A percentile compares a stretch with the other conserved stretches of the same genome.
These are phyloP conservation scores for Phytophthora ramorum DNA, from an alignment of 352 stramenopile genomes.

Conservation along the genomic window DNA sequence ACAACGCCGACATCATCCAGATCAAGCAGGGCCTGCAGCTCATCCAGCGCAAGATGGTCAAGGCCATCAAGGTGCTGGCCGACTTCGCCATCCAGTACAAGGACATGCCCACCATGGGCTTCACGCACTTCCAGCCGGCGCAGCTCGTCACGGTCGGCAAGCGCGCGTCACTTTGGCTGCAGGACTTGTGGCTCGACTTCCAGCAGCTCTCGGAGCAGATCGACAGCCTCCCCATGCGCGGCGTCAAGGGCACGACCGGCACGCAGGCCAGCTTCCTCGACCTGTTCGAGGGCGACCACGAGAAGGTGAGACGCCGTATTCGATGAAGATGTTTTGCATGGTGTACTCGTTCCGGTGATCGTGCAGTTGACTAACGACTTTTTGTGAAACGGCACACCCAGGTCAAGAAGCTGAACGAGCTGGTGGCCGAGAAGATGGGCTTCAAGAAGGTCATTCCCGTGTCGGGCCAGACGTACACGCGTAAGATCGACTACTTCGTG, in stretches of 20 bases:
- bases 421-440: slow-evolving; percentile 97
- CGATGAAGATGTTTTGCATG: not conserved
- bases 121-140: slow-evolving; percentile 99
- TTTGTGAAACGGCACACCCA: slow-evolving; percentile 11
- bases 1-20: slow-evolving; percentile 99
- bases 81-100: slow-evolving; percentile 96
- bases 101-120: slow-evolving; percentile 98
- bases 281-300: slow-evolving; percentile 98
- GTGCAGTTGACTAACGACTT: not conserved
- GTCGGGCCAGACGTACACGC: slow-evolving; percentile 99
- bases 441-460: slow-evolving; percentile 98
- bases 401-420: slow-evolving; percentile 97
- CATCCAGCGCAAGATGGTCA: slow-evolving; percentile 97
- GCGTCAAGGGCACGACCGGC: slow-evolving; percentile 99
- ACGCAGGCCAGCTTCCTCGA: slow-evolving; percentile 99
- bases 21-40: slow-evolving; percentile 96
- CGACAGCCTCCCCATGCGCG: slow-evolving; percentile 95
- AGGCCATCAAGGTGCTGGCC: slow-evolving; percentile 95
- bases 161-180: slow-evolving; percentile 97
- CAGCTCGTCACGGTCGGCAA: slow-evolving; percentile 99
- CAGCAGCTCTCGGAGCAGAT: slow-evolving; percentile 96
- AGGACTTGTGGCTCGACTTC: slow-evolving; percentile 98
- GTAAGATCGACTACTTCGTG: slow-evolving; percentile 98
- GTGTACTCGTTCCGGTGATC: not conserved
- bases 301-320: slow-evolving; percentile 75